These are phyloP conservation scores for Flaveria brownii DNA, from an alignment of 129 eudicot genomes.

Conservation along the genomic window DNA sequence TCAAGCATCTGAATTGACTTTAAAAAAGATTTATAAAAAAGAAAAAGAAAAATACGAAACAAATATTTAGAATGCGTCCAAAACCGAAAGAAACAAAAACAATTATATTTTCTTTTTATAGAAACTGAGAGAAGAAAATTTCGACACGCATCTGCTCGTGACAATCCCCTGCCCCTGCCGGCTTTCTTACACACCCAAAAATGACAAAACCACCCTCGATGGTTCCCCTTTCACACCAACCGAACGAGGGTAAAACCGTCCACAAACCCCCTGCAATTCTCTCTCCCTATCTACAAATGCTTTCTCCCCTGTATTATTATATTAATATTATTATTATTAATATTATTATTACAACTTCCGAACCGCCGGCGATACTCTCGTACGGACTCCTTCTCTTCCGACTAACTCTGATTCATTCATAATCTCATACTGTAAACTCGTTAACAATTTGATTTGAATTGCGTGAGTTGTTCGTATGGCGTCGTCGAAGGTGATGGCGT, in stretches of 20 bases:
- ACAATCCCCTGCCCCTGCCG: conserved; percentile 45
- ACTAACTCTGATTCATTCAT: neutral
- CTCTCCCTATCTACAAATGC: conserved; percentile 28
- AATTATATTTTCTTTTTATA: conserved; percentile 21
- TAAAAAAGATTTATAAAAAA: neutral
- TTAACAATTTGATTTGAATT: neutral
- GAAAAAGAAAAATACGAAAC: neutral
- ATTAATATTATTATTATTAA: too few species aligned
- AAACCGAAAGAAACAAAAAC: neutral
- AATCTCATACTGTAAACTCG: neutral
- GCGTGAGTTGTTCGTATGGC: conserved; percentile 54
- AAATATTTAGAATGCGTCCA: neutral
- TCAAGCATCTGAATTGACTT: neutral
- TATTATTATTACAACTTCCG: conserved; percentile 27
- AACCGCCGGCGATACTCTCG: conserved; percentile 49
- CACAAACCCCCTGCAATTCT: neutral
- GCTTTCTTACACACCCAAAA: conserved; percentile 14
- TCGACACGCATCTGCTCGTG: conserved; percentile 46
- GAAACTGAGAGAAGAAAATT: conserved; percentile 25
- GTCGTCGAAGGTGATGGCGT: conserved; percentile 85
- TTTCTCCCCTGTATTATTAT: neutral
- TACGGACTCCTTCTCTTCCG: conserved; percentile 7
- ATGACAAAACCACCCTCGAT: conserved; percentile 23
- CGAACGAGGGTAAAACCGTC: conserved; percentile 34
- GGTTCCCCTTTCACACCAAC: neutral